Evolutionary conservation across 495 filamentous ascomycete genomes (phyloP), one percentile per base, ranked within the genome.

Genomic region (Chaetomium cochliodes): DNA sequence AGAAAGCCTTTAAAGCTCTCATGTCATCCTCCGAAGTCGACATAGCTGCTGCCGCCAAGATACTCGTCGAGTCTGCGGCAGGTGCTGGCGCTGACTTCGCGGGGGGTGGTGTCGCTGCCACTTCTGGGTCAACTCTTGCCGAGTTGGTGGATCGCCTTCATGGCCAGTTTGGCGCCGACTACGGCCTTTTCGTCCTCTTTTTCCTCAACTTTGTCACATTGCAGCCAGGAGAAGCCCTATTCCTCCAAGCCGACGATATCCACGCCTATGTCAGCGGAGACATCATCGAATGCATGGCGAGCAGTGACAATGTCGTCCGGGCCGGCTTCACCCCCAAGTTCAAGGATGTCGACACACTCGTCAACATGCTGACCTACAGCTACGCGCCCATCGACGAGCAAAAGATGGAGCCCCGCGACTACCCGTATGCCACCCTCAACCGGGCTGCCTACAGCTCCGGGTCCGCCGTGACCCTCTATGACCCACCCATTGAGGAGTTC

Each of bases 221-320:
- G 15, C 79, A 87, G 20, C 85, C 92, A 11, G 94, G 94, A 39
- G 93, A 98, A 76, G 94, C 93, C 18, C 92, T 98, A 82, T 98
- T 97, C 79, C 80, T 98, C 25, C 91, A 90, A 69, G 94, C 94
- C 18, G 92, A 98, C 70, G 94, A 97, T 69, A 96, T 97, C 65
- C 94, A 98, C 73, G 94, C 94, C 22, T 98, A 98, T 75, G 82
- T 98, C 39, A 92, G 88, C 26, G 94, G 94, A 51, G 94, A 98
- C 64, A 96, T 98, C 69, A 92, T 98, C 69, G 94, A 98, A 78
- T 98, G 94, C 82, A 98, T 98, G 94, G 94, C 94, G 2, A 89
- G 91, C 23, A 96, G 91, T 41, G 94, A 98, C 79, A 98, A 98
- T 67, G 94, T 98, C 8, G 93, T 98, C 23, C 93, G 94, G 39